Evolutionary conservation across 768 basidiomycete species (phyloP).

Genomic region (Leccinellum luteum): DNA sequence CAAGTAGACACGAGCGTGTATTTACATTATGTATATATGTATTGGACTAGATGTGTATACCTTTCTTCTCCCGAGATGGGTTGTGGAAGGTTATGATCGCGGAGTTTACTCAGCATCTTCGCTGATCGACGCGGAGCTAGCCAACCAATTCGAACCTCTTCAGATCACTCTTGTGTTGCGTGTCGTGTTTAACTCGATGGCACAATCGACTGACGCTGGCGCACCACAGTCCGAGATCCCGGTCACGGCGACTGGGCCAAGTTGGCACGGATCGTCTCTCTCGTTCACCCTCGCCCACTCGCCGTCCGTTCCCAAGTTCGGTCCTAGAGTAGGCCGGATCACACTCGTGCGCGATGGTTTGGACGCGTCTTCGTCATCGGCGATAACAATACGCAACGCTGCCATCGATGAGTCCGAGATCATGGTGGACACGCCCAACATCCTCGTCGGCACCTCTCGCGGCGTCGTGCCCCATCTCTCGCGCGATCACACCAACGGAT

Average conservation of each 20-base stretch:
- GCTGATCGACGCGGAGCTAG: neutral
- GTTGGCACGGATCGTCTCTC: slow-evolving; percentile 13
- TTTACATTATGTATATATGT: neutral
- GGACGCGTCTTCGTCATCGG: neutral
- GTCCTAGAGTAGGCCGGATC: slow-evolving; percentile 26
- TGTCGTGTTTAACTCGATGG: slow-evolving; percentile 3
- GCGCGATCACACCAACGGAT: slow-evolving; percentile 50
- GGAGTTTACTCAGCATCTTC: neutral
- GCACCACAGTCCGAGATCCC: neutral
- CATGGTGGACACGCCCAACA: slow-evolving; percentile 56
- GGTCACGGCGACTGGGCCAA: neutral
- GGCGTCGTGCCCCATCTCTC: slow-evolving; percentile 76
- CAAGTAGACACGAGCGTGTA: neutral
- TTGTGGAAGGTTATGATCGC: neutral
- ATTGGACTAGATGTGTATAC: neutral
- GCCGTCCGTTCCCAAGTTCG: slow-evolving; percentile 14
- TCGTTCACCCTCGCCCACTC: slow-evolving; percentile 13
- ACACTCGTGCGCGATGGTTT: slow-evolving; percentile 12
- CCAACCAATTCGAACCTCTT: no score
- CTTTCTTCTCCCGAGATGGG: neutral
- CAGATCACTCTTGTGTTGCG: no score
- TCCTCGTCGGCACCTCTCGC: slow-evolving; percentile 64
- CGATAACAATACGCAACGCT: neutral
- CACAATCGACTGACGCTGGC: neutral
- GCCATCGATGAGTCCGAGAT: slow-evolving; percentile 16